Evolutionary conservation across 371 early-diverging fungal genomes (phyloP), one percentile per base, ranked within the genome.

Genomic region (Nematocida sp.): DNA sequence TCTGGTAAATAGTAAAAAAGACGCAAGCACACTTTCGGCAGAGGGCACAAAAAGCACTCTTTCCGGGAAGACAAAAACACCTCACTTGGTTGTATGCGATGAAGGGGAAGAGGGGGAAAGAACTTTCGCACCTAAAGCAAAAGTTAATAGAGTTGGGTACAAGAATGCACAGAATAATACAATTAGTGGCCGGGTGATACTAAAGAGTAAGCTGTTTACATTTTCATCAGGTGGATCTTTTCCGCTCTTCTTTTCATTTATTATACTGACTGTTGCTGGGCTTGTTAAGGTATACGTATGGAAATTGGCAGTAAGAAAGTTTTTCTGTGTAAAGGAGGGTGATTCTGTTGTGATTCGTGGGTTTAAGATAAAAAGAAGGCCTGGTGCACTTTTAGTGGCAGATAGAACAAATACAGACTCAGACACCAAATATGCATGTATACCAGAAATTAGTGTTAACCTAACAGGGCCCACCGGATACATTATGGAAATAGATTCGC

Each of bases 261-360:
- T 86, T 46, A 55, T 84, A 13, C 46, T 66, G 9, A 72, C 76
- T 27, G 18, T 33, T 33, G 6, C 72, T 39, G 70, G 82, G 5
- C 20, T 73, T n/a, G 27, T 83, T 25, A 86, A 86, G 55, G 78
- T 80, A 23, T 74, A 82, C 58, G 81, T 86, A 42, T 86, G 86
- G 86, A 80, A 74, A 56, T 71, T 73, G 25, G 71, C 73, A 60
- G 67, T 85, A n/a, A 57, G 71, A 52, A 50, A 73, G 45, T 86
- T 81, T 73, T 83, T 82, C 44, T 83, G 72, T 39, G 50, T 86
- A 15, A 57, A 83, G 27, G 82, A 84, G 56, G 83, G 83, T 33
- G 85, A 86, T 67, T 33, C 0, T 5, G 56, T 86, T 3, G 4
- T 40, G 13, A 60, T 86, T n/a, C 47, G 46, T 4, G 82, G 84